A percentile compares a stretch with the other conserved stretches of the same genome.
Conservation (phyloP, 345 rosid genomes). For the Dimocarpus longan region DNA sequence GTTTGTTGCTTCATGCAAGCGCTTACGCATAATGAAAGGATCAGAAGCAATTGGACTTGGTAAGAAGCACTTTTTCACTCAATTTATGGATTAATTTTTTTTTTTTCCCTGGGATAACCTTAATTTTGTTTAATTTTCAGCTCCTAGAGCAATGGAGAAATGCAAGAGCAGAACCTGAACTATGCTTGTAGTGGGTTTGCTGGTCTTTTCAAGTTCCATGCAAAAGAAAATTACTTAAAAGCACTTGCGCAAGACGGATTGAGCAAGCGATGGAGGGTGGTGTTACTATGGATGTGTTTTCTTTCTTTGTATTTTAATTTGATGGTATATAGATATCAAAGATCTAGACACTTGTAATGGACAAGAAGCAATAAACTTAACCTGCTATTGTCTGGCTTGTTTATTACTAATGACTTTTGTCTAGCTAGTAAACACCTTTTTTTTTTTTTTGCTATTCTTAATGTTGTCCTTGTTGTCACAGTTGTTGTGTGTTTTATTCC, state of each 20-base stretch:
- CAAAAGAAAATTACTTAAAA: background rate
- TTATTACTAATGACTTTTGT: slow-evolving; percentile 41
- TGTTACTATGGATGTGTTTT: slow-evolving; percentile 19
- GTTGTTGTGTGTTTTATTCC: slow-evolving; percentile 44
- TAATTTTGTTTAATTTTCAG: slow-evolving; percentile 21
- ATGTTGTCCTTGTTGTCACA: slow-evolving; percentile 30
- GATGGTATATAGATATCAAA: slow-evolving; percentile 48
- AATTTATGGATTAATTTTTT: background rate
- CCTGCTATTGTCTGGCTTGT: slow-evolving; percentile 41
- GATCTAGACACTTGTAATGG: slow-evolving; percentile 45
- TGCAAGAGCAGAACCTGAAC: slow-evolving; percentile 55
- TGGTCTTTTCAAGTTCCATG: too few species aligned
- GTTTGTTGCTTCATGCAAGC: slow-evolving; percentile 97
- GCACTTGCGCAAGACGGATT: background rate
- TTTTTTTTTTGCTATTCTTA: slow-evolving; percentile 22
- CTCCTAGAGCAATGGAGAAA: slow-evolving; percentile 69
- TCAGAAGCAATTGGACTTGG: slow-evolving; percentile 97
- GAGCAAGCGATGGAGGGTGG: background rate
- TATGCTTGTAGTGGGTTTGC: background rate
- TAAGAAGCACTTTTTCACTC: slow-evolving; percentile 17
- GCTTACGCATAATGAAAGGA: slow-evolving; percentile 95
- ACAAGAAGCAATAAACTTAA: slow-evolving; percentile 51
- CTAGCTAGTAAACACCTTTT: slow-evolving; percentile 35
- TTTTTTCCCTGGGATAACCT: background rate
- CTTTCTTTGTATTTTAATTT: slow-evolving; percentile 32